Base-by-base conservation (phyloP, 2,329 filamentous ascomycete species). In the Cladosporium colombiae region DNA sequence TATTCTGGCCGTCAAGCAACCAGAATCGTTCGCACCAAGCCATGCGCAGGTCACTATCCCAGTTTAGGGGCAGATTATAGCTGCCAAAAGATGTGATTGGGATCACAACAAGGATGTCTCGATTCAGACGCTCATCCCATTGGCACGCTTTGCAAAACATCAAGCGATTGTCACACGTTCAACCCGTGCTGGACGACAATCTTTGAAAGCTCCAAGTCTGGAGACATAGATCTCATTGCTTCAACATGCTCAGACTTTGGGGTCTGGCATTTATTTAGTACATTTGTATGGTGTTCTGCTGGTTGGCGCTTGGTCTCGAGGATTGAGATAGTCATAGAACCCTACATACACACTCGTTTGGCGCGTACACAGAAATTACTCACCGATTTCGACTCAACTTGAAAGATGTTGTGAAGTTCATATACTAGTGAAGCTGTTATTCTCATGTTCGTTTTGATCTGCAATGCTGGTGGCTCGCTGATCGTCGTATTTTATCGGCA, bases 161-260 rank as follows among this genome's bases (percentile, higher is more conserved):
- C 33, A 16, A 35, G 14, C 55, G 55, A 40, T 57, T 33, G 55
- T 23, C 27, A 57, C 33, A 49, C 57, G 57, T 49, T 49, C 37
- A 60, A 60, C 57, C 27, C 57, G 23, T 31, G 37, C 35, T 31
- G 44, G 40, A 60, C 27, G n/a, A 49, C 25, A 25, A 31, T 31
- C 11, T 50, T n/a, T 29, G 25, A 16, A 23, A 46, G 10, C 40
- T 31, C 57, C 25, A 50, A 37, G 59, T 62, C 46, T 62, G 29
- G 59, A 50, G 35, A 62, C 59, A 62, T 35, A 46, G 27, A 35
- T 62, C 46, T 52, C 59, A 10, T n/a, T 52, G 59, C 59, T 62
- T 62, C 59, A 62, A 62, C 59, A 62, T 35, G 59, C 59, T 35
- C 33, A 52, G 59, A 27, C 31, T 62, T 62, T 5, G 59, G 46